Percentiles rank a stretch among this genome's conserved stretches.
These are phyloP conservation scores for Mycena citricolor DNA, from an alignment of 1,284 basidiomycete genomes.

Conservation along the genomic window DNA sequence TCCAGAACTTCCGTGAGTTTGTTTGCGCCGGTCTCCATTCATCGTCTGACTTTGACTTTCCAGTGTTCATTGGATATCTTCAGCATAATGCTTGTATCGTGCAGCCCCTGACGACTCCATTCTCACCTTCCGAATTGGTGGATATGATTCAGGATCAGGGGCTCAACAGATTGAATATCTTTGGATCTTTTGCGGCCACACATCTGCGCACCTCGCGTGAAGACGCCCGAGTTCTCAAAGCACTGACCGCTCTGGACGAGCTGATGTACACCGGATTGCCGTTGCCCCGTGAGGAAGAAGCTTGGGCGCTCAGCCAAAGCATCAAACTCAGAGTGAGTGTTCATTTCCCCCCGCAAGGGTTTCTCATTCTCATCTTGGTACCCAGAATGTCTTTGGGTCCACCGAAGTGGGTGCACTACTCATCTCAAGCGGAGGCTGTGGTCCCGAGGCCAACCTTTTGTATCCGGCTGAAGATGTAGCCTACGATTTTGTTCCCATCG, in stretches of 20 bases:
- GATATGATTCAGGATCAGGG: conserved; percentile 68
- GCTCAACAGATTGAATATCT: conserved; percentile 71
- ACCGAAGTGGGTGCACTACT: conserved; percentile 72
- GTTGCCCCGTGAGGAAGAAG: conserved; percentile 61
- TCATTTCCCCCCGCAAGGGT: conserved; percentile 6
- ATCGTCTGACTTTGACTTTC: conserved; percentile 27
- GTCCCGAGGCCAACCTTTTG: conserved; percentile 46
- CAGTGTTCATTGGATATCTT: conserved; percentile 66
- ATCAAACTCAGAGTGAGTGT: conserved; percentile 54
- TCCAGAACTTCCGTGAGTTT: conserved; percentile 60
- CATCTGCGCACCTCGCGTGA: conserved; percentile 61
- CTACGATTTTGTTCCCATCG: conserved; percentile 58
- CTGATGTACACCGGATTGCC: conserved; percentile 63
- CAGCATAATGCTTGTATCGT: conserved; percentile 71
- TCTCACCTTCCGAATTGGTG: conserved; percentile 65
- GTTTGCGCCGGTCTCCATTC: conserved; percentile 22
- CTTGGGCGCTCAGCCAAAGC: conserved; percentile 57
- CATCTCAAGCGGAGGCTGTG: conserved; percentile 47
- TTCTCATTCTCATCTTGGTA: conserved; percentile 16
- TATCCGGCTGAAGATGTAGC: conserved; percentile 54
- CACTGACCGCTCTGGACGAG: conserved; percentile 56
- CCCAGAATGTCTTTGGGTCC: conserved; percentile 67
- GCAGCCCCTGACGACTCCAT: conserved; percentile 62
- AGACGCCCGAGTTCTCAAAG: conserved; percentile 58
- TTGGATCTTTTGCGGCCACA: conserved; percentile 60